phyloP scores from a whole-genome alignment of 164 flowering plant species.

The Macadamia integrifolia region DNA sequence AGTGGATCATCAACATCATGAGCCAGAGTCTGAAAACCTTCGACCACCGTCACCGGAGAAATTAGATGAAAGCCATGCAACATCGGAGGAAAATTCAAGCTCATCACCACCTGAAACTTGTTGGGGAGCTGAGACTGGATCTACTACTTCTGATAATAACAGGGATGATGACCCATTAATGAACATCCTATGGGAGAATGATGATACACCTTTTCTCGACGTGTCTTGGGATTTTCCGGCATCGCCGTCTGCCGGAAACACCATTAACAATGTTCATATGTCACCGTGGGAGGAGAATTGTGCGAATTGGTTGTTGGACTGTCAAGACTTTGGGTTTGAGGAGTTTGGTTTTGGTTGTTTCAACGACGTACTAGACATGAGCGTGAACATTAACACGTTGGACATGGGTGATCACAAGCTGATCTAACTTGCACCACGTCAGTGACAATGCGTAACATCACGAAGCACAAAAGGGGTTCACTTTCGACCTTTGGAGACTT shows the following conservation, averaged over 20 bases:
- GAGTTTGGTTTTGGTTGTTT: constrained; percentile 60
- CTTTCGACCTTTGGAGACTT: not conserved
- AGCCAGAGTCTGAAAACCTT: constrained; percentile 5
- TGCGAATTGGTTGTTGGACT: constrained; percentile 45
- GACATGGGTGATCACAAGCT: constrained; percentile 21
- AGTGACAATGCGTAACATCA: too few species aligned
- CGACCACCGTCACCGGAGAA: constrained; percentile 2
- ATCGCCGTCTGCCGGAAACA: not conserved
- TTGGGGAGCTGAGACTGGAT: constrained; percentile 26
- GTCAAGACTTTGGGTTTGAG: constrained; percentile 68
- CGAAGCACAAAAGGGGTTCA: too few species aligned
- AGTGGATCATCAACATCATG: constrained; percentile 1
- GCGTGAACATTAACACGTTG: constrained; percentile 11
- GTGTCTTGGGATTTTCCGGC: constrained; percentile 33
- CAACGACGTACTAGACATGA: constrained; percentile 26
- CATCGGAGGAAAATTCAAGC: constrained; percentile 33
- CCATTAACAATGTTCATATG: constrained; percentile 1
- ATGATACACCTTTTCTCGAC: constrained; percentile 33
- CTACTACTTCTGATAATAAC: constrained; percentile 16
- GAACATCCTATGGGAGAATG: constrained; percentile 47
- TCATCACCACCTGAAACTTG: constrained; percentile 32
- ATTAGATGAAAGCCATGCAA: not conserved
- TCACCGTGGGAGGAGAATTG: constrained; percentile 44
- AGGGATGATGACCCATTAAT: constrained; percentile 39
- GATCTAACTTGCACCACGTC: constrained; percentile 3